These are phyloP conservation scores for Debaryomyces udenii DNA, from an alignment of 1,139 yeast species.

Conservation along the genomic window DNA sequence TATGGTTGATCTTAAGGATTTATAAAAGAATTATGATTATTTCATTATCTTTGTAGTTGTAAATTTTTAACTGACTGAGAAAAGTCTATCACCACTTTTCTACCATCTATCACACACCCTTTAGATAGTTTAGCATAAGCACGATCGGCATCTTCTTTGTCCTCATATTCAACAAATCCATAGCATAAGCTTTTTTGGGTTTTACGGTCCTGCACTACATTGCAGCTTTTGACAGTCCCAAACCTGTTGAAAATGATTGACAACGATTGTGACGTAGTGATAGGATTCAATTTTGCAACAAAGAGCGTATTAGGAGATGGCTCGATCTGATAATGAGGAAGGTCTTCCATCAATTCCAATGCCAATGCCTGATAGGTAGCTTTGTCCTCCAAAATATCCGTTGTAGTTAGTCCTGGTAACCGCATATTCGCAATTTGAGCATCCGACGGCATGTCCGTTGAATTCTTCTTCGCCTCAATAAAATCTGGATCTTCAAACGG, in stretches of 20 bases:
- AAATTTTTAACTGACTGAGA: constrained; percentile 52
- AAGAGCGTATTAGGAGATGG: constrained; percentile 67
- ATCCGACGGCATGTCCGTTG: constrained; percentile 12
- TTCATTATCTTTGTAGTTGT: constrained; percentile 1
- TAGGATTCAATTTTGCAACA: constrained; percentile 63
- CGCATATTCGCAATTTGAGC: constrained; percentile 17
- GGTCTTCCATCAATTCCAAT: constrained; percentile 64
- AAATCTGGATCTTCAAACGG: constrained; percentile 44
- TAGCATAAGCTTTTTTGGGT: constrained; percentile 57
- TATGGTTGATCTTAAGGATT: constrained; percentile 11
- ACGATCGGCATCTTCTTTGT: constrained; percentile 52
- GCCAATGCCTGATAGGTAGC: constrained; percentile 47
- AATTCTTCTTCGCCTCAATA: constrained; percentile 1
- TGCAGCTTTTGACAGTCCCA: constrained; percentile 55
- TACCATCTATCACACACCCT: constrained; percentile 62
- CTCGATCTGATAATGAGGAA: constrained; percentile 58
- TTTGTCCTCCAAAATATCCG: constrained; percentile 11
- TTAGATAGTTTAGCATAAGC: constrained; percentile 65
- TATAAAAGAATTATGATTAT: constrained; percentile 18
- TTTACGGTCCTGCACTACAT: constrained; percentile 42
- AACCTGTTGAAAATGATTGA: constrained; percentile 59
- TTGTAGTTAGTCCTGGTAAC: constrained; percentile 11
- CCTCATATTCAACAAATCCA: constrained; percentile 62
- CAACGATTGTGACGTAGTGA: constrained; percentile 58
- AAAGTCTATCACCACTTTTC: constrained; percentile 67